phyloP scores from a whole-genome alignment of 306 rosid genomes.

The Vigna radiata region DNA sequence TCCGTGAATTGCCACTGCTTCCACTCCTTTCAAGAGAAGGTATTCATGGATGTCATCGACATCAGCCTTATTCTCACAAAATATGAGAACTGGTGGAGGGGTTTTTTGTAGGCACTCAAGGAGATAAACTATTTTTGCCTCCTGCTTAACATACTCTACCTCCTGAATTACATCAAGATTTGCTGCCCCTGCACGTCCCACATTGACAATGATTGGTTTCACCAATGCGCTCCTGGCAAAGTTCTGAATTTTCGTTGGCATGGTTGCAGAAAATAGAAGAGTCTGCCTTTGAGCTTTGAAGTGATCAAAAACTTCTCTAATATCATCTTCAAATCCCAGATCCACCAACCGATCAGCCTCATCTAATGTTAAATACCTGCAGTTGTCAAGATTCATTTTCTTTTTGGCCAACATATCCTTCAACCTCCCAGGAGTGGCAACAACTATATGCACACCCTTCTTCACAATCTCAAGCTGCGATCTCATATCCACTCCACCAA shows the following conservation, averaged over 20 bases:
- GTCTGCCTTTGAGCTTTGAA: slow-evolving; percentile 95
- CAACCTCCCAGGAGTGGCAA: slow-evolving; percentile 94
- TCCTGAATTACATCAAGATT: slow-evolving; percentile 93
- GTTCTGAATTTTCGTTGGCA: slow-evolving; percentile 91
- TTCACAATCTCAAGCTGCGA: slow-evolving; percentile 84
- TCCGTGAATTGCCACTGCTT: slow-evolving; percentile 94
- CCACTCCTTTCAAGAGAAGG: slow-evolving; percentile 93
- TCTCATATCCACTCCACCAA: slow-evolving; percentile 95
- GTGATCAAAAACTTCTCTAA: slow-evolving; percentile 91
- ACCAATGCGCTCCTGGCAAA: slow-evolving; percentile 92
- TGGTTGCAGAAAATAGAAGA: slow-evolving; percentile 89
- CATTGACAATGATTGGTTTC: slow-evolving; percentile 71
- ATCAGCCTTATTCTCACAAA: slow-evolving; percentile 92
- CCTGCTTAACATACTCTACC: slow-evolving; percentile 95
- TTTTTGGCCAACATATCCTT: slow-evolving; percentile 97
- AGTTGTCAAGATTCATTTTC: slow-evolving; percentile 88
- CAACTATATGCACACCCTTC: slow-evolving; percentile 95
- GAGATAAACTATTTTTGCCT: slow-evolving; percentile 89
- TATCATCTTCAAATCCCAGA: slow-evolving; percentile 91
- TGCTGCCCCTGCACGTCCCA: slow-evolving; percentile 96
- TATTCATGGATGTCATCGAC: slow-evolving; percentile 96
- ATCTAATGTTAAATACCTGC: slow-evolving; percentile 86
- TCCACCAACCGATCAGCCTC: slow-evolving; percentile 97
- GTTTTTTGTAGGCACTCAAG: slow-evolving; percentile 92
- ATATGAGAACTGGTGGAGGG: slow-evolving; percentile 87